phyloP scores from a whole-genome alignment of 2,329 filamentous ascomycete genomes.

The Microsporum ferrugineum region DNA sequence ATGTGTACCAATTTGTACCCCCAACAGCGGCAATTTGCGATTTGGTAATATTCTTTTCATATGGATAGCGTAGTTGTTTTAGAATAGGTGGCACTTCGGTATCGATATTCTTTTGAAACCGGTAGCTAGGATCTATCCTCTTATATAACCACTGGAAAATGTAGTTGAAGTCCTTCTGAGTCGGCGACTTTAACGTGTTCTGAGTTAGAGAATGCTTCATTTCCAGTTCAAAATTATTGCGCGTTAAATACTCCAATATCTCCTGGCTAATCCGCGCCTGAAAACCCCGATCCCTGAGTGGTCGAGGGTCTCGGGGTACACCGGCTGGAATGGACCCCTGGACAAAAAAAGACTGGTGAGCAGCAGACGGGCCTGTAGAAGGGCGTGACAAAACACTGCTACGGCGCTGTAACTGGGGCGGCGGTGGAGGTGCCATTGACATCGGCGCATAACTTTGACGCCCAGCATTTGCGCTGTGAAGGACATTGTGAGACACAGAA shows the following conservation, averaged over 20 bases:
- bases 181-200: slow-evolving; percentile 85
- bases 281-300: slow-evolving; percentile 68
- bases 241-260: slow-evolving; percentile 77
- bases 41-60: slow-evolving; percentile 90
- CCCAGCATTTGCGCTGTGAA: slow-evolving; percentile 46
- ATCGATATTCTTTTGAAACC: slow-evolving; percentile 89
- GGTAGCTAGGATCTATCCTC: slow-evolving; percentile 85
- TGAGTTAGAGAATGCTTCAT: slow-evolving; percentile 90
- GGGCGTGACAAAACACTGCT: slow-evolving; percentile 78
- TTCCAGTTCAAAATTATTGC: slow-evolving; percentile 94
- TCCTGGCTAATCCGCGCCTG: slow-evolving; percentile 78
- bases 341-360: slow-evolving; percentile 89
- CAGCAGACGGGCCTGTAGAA: slow-evolving; percentile 55
- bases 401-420: slow-evolving; percentile 47
- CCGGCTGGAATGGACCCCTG: slow-evolving; percentile 71
- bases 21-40: slow-evolving; percentile 90
- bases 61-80: slow-evolving; percentile 89
- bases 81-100: slow-evolving; percentile 86
- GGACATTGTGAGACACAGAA: slow-evolving; percentile 60
- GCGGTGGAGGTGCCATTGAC: slow-evolving; percentile 40
- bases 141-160: slow-evolving; percentile 99
- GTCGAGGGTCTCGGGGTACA: slow-evolving; percentile 74
- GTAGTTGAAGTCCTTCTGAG: slow-evolving; percentile 93
- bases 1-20: slow-evolving; percentile 93
- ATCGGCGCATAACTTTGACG: slow-evolving; percentile 61